Conservation (phyloP, 1,139 yeast genomes). For the Debaryomyces nepalensis region DNA sequence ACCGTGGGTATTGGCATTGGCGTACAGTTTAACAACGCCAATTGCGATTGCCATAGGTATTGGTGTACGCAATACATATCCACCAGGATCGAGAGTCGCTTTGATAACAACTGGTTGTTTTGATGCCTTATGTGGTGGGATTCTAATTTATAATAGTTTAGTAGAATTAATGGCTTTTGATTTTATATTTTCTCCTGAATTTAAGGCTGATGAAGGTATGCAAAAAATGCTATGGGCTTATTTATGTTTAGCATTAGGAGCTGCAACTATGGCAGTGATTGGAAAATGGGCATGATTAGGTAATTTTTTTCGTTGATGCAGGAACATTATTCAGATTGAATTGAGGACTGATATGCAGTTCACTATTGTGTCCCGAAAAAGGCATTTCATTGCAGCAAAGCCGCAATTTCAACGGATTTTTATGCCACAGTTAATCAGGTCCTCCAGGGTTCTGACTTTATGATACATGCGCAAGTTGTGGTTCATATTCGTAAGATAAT, state of each 20-base stretch:
- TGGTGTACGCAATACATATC: conserved; percentile 73
- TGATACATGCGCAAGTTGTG: too few species aligned
- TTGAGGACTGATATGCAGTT: too few species aligned
- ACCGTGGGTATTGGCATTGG: conserved; percentile 64
- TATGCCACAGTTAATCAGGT: not conserved
- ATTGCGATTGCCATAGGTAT: conserved; percentile 84
- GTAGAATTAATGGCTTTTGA: conserved; percentile 91
- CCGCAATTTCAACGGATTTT: too few species aligned
- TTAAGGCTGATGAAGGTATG: conserved; percentile 54
- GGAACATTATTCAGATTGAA: too few species aligned
- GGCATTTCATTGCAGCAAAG: not conserved
- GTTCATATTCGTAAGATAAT: too few species aligned
- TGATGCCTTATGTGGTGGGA: conserved; percentile 85
- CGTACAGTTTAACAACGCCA: conserved; percentile 79
- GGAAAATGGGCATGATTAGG: conserved; percentile 85
- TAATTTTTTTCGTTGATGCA: too few species aligned
- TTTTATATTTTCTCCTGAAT: conserved; percentile 70
- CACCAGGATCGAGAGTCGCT: conserved; percentile 63
- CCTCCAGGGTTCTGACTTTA: too few species aligned
- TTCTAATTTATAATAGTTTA: conserved; percentile 80
- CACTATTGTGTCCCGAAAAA: too few species aligned
- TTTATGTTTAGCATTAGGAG: conserved; percentile 62
- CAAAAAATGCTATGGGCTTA: conserved; percentile 45
- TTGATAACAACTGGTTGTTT: conserved; percentile 76
- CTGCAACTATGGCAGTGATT: conserved; percentile 82